Base-by-base conservation (phyloP, 352 stramenopile species). In the Globisporangium takayamanum region DNA sequence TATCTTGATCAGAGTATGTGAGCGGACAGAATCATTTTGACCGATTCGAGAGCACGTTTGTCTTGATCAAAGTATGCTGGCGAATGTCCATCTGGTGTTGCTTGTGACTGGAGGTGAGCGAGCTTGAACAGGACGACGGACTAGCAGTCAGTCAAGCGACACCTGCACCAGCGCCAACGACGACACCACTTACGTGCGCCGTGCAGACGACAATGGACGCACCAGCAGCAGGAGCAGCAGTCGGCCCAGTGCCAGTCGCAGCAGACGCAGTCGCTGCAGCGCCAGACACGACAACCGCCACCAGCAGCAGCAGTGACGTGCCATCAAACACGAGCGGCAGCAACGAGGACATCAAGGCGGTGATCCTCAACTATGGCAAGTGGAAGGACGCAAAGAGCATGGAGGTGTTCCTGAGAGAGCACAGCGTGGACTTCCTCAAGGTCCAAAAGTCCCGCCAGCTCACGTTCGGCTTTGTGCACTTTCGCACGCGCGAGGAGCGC, bases 321-420 rank as follows among this genome's bases (percentile, higher is more conserved):
- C 26, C 55, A 28, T 60, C 51, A 50, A 70, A 44, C 37, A 30
- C 42, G 46, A 41, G 22, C 53, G 69, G 66, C 26, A 67, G 70
- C 63, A 72, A 84, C 26, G 77, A 87, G 33, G 78, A 92, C 36
- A 64, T 78, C 51, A 94, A 94, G 68, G 62, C 87, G 50, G 90
- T 94, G 67, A 74, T 94, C 60, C 80, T 94, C 67, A 94, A 94
- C 69, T 94, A 91, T 55, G 85, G 83, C 72, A 89, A 92, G 72
- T 94, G 83, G 83, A 89, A 88, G 59, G 78, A 89, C 47, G 72
- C 78, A 16, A 88, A 87, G 60, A 66, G 39, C 48, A 67, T 94
- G 64, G 80, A 76, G 45, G 53, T 74, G 18, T 54, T 92, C 33
- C 68, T 94, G 53, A 62, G 59, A 2, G 57, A 70, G 47, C 69